Conservation (phyloP, 1,284 basidiomycete genomes). For the Tilletiaria anomala region DNA sequence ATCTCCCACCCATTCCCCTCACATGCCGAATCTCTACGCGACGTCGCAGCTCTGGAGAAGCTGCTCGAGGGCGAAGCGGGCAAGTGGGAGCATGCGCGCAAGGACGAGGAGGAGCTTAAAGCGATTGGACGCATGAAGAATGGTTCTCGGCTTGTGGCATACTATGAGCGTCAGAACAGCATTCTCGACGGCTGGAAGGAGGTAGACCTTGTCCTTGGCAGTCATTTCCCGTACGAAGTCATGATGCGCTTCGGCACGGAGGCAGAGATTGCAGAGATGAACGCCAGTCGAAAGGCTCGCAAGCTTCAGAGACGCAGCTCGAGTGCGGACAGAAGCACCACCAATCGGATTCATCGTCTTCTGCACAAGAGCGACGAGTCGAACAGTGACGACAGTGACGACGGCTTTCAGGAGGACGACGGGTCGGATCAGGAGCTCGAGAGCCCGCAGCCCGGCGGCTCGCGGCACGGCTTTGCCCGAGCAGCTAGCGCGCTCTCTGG, state of each 20-base stretch:
- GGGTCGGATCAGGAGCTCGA: conserved; percentile 19
- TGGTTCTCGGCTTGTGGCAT: neutral
- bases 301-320: too few relatives aligned
- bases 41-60: neutral
- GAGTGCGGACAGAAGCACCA: too few relatives aligned
- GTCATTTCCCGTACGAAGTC: neutral
- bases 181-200: neutral
- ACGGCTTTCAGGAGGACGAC: conserved; percentile 16
- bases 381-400: conserved; percentile 1
- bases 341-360: too few relatives aligned
- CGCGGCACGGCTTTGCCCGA: conserved; percentile 4
- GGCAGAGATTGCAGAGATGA: too few relatives aligned
- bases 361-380: conserved; percentile 1
- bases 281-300: too few relatives aligned
- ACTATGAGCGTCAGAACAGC: neutral
- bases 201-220: neutral
- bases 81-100: neutral
- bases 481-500: conserved; percentile 11
- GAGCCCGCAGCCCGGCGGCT: too few relatives aligned
- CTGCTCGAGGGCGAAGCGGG: neutral
- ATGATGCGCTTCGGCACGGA: neutral
- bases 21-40: neutral
- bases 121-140: neutral
- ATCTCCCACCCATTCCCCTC: too few relatives aligned
- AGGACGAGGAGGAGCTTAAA: neutral